Percentiles rank a stretch among this genome's conserved stretches.
Conservation (phyloP, 495 filamentous ascomycete species). For the Chaetomium tenue region DNA sequence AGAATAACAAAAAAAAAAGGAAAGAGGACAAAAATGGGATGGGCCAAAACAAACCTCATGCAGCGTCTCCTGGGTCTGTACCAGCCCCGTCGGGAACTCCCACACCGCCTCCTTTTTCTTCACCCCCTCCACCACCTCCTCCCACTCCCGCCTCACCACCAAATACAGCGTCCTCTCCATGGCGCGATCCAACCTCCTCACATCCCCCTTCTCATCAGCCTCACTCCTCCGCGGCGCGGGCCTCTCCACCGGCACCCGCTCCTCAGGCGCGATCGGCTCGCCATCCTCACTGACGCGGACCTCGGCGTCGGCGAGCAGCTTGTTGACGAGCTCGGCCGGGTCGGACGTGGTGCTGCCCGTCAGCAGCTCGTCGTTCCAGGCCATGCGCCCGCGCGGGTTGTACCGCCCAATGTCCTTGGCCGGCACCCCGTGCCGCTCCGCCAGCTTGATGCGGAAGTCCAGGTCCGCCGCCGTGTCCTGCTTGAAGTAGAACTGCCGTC, state of each 20-base stretch:
- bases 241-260: conserved; percentile 66
- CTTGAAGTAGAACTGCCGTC: conserved; percentile 93
- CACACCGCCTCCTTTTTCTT: conserved; percentile 63
- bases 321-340: conserved; percentile 52
- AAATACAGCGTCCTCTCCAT: conserved; percentile 82
- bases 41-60: conserved; percentile 62
- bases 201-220: conserved; percentile 73
- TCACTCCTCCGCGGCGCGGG: conserved; percentile 71
- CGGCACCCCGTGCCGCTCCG: conserved; percentile 64
- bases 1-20: too few relatives aligned
- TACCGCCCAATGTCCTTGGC: conserved; percentile 85
- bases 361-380: conserved; percentile 93
- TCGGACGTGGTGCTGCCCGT: conserved; percentile 62
- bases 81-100: conserved; percentile 70
- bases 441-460: conserved; percentile 87
- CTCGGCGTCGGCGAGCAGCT: conserved; percentile 73
- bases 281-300: conserved; percentile 59
- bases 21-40: not conserved
- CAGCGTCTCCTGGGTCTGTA: conserved; percentile 70
- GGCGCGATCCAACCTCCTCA: conserved; percentile 71
- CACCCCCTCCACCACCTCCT: conserved; percentile 55
- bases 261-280: conserved; percentile 59
- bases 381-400: conserved; percentile 68
- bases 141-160: conserved; percentile 62
- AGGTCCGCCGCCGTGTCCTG: conserved; percentile 76